Evolutionary conservation across 495 filamentous ascomycete species (phyloP).

Genomic region (Chaetomium cochliodes): DNA sequence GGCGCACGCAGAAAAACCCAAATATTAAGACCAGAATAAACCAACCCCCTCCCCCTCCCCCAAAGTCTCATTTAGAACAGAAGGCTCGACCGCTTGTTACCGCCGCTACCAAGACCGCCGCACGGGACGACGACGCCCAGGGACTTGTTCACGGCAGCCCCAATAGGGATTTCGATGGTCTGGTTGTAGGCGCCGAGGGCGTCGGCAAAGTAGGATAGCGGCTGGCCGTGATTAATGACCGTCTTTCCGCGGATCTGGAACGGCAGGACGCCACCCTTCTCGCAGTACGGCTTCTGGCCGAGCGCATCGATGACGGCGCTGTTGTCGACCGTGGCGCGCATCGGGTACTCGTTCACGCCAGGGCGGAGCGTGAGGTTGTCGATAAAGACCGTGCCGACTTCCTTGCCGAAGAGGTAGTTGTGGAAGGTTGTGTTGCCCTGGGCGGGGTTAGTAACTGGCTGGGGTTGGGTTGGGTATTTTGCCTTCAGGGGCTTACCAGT

Average conservation of each 20-base stretch:
- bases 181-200: constrained; percentile 39
- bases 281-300: constrained; percentile 43
- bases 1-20: constrained; percentile 4
- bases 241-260: constrained; percentile 58
- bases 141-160: constrained; percentile 27
- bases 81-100: constrained; percentile 3
- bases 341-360: constrained; percentile 57
- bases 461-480: neutral
- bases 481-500: constrained; percentile 49
- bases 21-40: constrained; percentile 17
- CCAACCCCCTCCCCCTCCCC: neutral
- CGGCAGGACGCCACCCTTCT: constrained; percentile 52
- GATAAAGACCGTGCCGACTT: constrained; percentile 57
- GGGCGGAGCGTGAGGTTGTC: constrained; percentile 59
- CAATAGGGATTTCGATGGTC: constrained; percentile 41
- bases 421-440: constrained; percentile 66
- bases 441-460: constrained; percentile 16
- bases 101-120: constrained; percentile 7
- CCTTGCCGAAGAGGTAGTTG: constrained; percentile 51
- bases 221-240: constrained; percentile 57
- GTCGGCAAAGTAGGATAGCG: constrained; percentile 60
- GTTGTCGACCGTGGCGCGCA: constrained; percentile 56
- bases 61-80: constrained; percentile 4
- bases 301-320: constrained; percentile 47
- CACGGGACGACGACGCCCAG: constrained; percentile 29